phyloP scores from a whole-genome alignment of 441 rosid genomes.

The Pelargonium hybrid region DNA sequence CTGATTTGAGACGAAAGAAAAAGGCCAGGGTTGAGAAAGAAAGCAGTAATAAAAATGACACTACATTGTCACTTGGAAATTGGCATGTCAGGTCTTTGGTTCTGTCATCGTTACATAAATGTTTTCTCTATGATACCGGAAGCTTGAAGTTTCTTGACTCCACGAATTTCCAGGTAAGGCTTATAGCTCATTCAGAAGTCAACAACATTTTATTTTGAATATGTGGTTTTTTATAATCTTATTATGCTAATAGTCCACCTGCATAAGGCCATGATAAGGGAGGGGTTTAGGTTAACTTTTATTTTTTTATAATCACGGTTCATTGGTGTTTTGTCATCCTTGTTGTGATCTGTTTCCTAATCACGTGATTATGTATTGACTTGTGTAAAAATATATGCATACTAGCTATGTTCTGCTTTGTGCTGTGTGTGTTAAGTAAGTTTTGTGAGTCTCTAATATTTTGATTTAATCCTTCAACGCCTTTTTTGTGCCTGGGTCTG shows the following conservation, averaged over 20 bases:
- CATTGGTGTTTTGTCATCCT: too few relatives aligned
- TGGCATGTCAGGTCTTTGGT: constrained; percentile 85
- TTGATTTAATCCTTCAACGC: not conserved
- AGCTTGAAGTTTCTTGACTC: constrained; percentile 69
- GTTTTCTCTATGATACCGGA: constrained; percentile 76
- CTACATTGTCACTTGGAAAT: constrained; percentile 29
- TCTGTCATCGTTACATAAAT: constrained; percentile 67
- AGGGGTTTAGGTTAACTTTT: too few relatives aligned
- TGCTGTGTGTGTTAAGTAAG: not conserved
- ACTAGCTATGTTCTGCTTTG: not conserved
- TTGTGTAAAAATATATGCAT: too few relatives aligned
- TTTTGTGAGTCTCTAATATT: not conserved
- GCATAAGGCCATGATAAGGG: too few relatives aligned
- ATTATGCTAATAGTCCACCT: not conserved
- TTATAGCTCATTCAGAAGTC: not conserved
- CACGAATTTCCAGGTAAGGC: constrained; percentile 65
- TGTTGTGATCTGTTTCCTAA: too few relatives aligned
- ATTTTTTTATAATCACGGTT: too few relatives aligned
- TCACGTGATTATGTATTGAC: too few relatives aligned
- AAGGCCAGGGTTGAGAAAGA: constrained; percentile 58
- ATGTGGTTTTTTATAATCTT: not conserved
- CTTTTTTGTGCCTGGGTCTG: not conserved
- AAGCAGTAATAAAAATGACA: constrained; percentile 22
- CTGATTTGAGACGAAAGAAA: constrained; percentile 47
- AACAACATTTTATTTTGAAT: not conserved